A percentile compares a stretch with the other conserved stretches of the same genome.
Evolutionary conservation across 176 grass and related monocot genomes (phyloP).

Genomic region (Oryza rufipogon): DNA sequence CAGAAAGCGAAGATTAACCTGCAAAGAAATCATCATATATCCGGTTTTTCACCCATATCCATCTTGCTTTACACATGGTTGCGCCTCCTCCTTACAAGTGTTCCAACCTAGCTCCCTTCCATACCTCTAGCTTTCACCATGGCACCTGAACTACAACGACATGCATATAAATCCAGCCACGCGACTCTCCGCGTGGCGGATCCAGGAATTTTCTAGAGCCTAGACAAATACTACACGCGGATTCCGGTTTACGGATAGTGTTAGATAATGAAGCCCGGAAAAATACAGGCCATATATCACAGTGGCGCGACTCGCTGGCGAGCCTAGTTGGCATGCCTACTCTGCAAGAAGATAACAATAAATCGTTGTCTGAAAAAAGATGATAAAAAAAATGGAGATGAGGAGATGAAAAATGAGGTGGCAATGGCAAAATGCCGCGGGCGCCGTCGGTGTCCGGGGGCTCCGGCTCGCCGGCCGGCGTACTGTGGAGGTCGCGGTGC

Average conservation of each 20-base stretch:
- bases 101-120: not conserved
- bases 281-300: not conserved
- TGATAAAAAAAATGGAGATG: not conserved
- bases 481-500: not conserved
- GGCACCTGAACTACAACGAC: not conserved
- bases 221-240: not conserved
- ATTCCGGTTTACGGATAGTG: not conserved
- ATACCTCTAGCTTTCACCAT: not conserved
- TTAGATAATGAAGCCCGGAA: not conserved
- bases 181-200: not conserved
- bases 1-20: slow-evolving; percentile 17
- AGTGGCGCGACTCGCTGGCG: not conserved
- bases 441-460: not conserved
- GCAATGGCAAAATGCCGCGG: not conserved
- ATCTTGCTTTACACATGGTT: not conserved
- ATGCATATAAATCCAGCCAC: not conserved
- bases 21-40: not conserved
- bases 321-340: not conserved
- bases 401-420: not conserved
- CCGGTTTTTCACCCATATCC: not conserved
- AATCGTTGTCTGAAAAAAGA: not conserved
- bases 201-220: not conserved
- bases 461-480: not conserved
- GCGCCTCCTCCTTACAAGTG: not conserved
- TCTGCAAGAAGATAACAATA: not conserved